Base-by-base conservation (phyloP, 1,139 yeast species). In the Candida frijolesensis region DNA sequence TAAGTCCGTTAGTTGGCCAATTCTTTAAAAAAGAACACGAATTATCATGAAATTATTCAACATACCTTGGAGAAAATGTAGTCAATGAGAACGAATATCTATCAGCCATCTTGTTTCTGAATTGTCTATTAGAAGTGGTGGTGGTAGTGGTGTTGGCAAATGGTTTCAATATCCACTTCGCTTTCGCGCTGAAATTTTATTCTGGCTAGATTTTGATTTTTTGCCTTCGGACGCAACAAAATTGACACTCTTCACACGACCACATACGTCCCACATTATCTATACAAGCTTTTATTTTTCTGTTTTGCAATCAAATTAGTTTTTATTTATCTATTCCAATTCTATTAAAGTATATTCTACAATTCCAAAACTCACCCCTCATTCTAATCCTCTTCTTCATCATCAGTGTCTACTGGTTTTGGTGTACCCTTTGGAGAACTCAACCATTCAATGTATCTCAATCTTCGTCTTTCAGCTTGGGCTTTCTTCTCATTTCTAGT, bases 381-480 rank as follows among this genome's bases (percentile, higher is more conserved):
- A 50, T 49, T 55, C 60, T 44, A 84, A 42, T 42, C 45, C 14
- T 38, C 87, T 43, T 84, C 94, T 68, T 92, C 98, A 59, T 89
- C 97, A 65, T 94, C 98, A 45, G 97, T 87, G 65, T 94, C 96
- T 25, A 78, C 84, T 10, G 97, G 96, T 66, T 87, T 87, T 58
- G 98, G 98, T 29, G 98, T 94, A 39, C 99, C 99, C 83, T 94
- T 94, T 57, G 98, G 97, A 60, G 96, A 84, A 60, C 85, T 87
- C 66, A 94, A 81, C 99, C 99, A 94, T 63, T 89, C 97, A 54
- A 94, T 77, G 71, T 94, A 88, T 73, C 98, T 85, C 69, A 90
- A 76, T 72, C 99, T 87, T 76, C 98, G 88, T 76, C 98, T 86
- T 68, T 89, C 96, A 44, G 88, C 96, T 70, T 92, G 92, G 44